Evolutionary conservation across 208 protist species (phyloP), one percentile per base, ranked within the genome.

Genomic region (Naegleria gruberi): DNA sequence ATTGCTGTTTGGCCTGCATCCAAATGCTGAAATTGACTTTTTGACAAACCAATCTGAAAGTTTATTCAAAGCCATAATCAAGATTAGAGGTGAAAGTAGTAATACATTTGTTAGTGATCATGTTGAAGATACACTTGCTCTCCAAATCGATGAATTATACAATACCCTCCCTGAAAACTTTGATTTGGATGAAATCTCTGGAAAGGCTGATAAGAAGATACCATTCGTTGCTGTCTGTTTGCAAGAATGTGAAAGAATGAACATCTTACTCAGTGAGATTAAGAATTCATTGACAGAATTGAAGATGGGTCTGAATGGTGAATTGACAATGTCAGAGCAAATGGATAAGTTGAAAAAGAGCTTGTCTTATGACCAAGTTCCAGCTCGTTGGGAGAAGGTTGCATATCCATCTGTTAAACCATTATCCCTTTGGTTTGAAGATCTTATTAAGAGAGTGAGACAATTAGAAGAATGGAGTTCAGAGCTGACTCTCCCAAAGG

Each of bases 321-420:
- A 97, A 87, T 91, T 97, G 15, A 95, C 94, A n/a, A 96, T 97
- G 34, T 96, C 96, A 26, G 91, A 95, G 1, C 92, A 94, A 41
- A 98, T 98, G 96, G 95, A 97, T 91, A 92, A 96, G 90, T 92
- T 98, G n/a, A 97, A 97, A 89, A 96, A 98, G 47, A 91, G 96
- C 90, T 97, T 98, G 85, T 97, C 94, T 91, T 93, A 97, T 23
- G 96, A 98, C 93, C 23, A 77, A 44, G 94, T 97, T 45, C 96
- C 96, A 34, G 82, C 5, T 10, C 37, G 4, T 34, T 97, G 96
- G 96, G 89, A 90, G 15, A 92, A 87, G 6, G 89, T 95, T 41
- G 95, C 95, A 15, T 97, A 96, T 90, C 94, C 94, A 26, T 95
- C 93, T 73, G 88, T 93, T 1, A 91, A 91, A 44, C 37, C 82